Evolutionary conservation across 2,329 filamentous ascomycete species (phyloP).

Genomic region (Neoascochyta sp.): DNA sequence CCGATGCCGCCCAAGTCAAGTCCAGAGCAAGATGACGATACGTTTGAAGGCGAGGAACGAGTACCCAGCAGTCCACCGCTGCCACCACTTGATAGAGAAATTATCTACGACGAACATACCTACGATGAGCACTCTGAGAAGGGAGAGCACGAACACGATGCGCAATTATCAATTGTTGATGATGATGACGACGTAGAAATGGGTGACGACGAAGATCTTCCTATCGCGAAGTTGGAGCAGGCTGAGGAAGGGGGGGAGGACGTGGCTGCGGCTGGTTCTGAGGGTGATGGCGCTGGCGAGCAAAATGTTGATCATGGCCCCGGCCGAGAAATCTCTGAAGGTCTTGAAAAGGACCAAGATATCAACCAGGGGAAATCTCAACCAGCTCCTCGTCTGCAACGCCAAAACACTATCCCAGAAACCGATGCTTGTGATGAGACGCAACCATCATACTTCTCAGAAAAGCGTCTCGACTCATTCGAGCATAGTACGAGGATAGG

Average conservation of each 20-base stretch:
- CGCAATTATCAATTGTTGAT: slow-evolving; percentile 5
- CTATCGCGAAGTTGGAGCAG: slow-evolving; percentile 14
- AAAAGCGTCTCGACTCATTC: slow-evolving; percentile 1
- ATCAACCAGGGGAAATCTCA: no score
- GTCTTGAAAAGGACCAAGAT: slow-evolving; percentile 13
- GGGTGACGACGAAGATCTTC: slow-evolving; percentile 21
- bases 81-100: slow-evolving; percentile 16
- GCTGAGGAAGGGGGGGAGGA: slow-evolving; percentile 8
- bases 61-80: slow-evolving; percentile 39
- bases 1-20: slow-evolving; percentile 27
- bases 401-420: slow-evolving; percentile 32
- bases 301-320: slow-evolving; percentile 7
- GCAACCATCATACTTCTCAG: slow-evolving; percentile 25
- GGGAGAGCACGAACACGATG: slow-evolving; percentile 6
- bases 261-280: not conserved
- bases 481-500: no score
- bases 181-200: slow-evolving; percentile 18
- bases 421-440: slow-evolving; percentile 35
- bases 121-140: slow-evolving; percentile 19
- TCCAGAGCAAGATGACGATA: slow-evolving; percentile 7
- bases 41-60: slow-evolving; percentile 22
- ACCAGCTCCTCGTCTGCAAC: slow-evolving; percentile 13
- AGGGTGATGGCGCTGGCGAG: not conserved
- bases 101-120: slow-evolving; percentile 24
- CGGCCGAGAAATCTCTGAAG: slow-evolving; percentile 23